These are phyloP conservation scores for Chaetomiaceae sp. DNA, from an alignment of 2,329 filamentous ascomycete species.

Conservation along the genomic window DNA sequence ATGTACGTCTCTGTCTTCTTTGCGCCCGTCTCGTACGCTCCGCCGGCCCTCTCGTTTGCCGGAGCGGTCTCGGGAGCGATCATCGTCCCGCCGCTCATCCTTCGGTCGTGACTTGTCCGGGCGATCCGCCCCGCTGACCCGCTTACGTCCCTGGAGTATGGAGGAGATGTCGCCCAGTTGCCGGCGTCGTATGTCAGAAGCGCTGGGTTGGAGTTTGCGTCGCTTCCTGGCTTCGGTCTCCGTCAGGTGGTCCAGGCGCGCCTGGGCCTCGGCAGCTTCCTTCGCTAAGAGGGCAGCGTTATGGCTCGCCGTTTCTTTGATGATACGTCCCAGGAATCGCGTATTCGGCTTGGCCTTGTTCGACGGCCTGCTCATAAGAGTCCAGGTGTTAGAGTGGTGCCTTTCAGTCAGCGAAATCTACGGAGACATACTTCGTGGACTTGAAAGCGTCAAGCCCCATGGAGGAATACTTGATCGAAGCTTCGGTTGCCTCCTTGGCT, in stretches of 20 bases:
- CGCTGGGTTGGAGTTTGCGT: conserved; percentile 40
- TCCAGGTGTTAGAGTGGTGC: too few relatives aligned
- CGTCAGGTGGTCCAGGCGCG: conserved; percentile 59
- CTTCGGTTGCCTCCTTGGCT: conserved; percentile 69
- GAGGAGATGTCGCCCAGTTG: conserved; percentile 57
- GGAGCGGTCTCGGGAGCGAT: conserved; percentile 1
- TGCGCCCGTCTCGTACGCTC: background rate
- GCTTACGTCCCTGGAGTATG: conserved; percentile 45
- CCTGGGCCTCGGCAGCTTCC: conserved; percentile 72
- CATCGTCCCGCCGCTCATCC: conserved; percentile 1
- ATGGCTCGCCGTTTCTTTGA: conserved; percentile 80
- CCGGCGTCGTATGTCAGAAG: conserved; percentile 47
- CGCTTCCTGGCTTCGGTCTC: conserved; percentile 40
- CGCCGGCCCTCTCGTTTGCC: conserved; percentile 5
- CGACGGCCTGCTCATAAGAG: conserved; percentile 44
- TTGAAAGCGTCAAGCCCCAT: conserved; percentile 65
- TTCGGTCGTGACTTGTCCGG: background rate
- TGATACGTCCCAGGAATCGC: conserved; percentile 78
- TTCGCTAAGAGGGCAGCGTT: conserved; percentile 81
- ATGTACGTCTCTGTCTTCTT: conserved; percentile 6
- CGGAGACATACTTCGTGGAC: conserved; percentile 37
- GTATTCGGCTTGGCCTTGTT: conserved; percentile 84
- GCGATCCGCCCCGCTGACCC: conserved; percentile 17
- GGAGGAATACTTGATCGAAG: conserved; percentile 65
- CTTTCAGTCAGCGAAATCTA: too few relatives aligned